These are phyloP conservation scores for Phoma herbarum DNA, from an alignment of 2,329 filamentous ascomycete species.

Conservation along the genomic window DNA sequence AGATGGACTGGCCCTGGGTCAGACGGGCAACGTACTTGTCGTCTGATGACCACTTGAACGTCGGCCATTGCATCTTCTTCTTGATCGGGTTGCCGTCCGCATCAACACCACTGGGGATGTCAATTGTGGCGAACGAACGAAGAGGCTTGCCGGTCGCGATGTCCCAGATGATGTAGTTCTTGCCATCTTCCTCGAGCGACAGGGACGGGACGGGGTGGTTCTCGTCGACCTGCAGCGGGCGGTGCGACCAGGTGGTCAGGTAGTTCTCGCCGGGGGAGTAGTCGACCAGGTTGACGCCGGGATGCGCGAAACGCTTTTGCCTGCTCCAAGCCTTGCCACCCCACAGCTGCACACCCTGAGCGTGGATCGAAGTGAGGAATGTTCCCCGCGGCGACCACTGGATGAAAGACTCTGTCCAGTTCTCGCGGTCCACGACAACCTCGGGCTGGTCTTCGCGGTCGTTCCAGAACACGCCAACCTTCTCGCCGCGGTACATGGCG, in stretches of 20 bases:
- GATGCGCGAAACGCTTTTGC: conserved; percentile 92
- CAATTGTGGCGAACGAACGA: conserved; percentile 91
- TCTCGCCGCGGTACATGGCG: conserved; percentile 90
- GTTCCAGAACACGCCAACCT: conserved; percentile 97
- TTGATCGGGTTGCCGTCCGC: conserved; percentile 73
- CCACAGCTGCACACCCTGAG: conserved; percentile 97
- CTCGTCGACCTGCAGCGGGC: conserved; percentile 91
- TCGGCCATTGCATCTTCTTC: conserved; percentile 96
- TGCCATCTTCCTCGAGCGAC: conserved; percentile 87
- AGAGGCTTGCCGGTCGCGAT: conserved; percentile 88
- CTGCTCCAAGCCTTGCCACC: conserved; percentile 88
- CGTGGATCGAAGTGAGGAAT: conserved; percentile 92
- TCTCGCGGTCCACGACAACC: conserved; percentile 85
- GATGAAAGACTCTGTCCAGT: conserved; percentile 98
- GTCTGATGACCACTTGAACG: conserved; percentile 99
- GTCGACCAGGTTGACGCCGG: conserved; percentile 93
- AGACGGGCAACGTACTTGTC: conserved; percentile 96
- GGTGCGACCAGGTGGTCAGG: conserved; percentile 94
- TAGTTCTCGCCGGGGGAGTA: conserved; percentile 95
- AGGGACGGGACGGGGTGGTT: conserved; percentile 81
- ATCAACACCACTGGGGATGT: conserved; percentile 72
- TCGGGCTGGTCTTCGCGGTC: conserved; percentile 93
- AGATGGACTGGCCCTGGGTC: conserved; percentile 87
- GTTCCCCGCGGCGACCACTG: conserved; percentile 98
- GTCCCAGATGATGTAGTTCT: conserved; percentile 99